Evolutionary conservation across 140 eudicot genomes (phyloP).

Genomic region (Senecio squalidus): DNA sequence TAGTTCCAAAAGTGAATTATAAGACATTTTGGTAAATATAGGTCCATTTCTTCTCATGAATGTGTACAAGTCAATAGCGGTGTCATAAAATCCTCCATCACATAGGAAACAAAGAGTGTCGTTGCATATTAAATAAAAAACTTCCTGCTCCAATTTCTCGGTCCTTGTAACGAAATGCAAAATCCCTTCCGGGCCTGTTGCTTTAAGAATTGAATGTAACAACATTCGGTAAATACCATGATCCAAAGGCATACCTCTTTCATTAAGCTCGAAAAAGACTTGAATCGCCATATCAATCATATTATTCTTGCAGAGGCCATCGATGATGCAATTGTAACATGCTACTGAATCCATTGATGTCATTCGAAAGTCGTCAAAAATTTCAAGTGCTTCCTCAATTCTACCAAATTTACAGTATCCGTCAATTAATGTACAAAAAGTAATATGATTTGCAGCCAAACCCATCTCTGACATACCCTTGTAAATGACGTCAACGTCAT

Average conservation of each 20-base stretch:
- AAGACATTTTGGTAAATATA: constrained; percentile 21
- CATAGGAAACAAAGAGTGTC: constrained; percentile 49
- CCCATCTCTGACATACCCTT: constrained; percentile 47
- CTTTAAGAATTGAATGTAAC: constrained; percentile 27
- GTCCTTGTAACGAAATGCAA: constrained; percentile 23
- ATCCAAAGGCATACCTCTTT: constrained; percentile 44
- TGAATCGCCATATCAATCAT: constrained; percentile 63
- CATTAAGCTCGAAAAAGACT: constrained; percentile 49
- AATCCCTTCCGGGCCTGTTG: constrained; percentile 45
- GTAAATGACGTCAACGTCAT: constrained; percentile 43
- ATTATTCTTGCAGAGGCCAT: constrained; percentile 48
- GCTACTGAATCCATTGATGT: constrained; percentile 44
- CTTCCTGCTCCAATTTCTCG: constrained; percentile 23
- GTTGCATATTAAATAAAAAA: constrained; percentile 34
- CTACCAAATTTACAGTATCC: constrained; percentile 64
- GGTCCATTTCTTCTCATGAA: constrained; percentile 44
- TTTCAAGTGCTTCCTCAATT: constrained; percentile 66
- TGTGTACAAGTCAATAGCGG: constrained; percentile 30
- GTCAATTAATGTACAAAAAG: constrained; percentile 56
- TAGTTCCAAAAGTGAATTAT: constrained; percentile 34
- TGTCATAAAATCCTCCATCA: constrained; percentile 38
- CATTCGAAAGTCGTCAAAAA: constrained; percentile 55
- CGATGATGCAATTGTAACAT: constrained; percentile 51
- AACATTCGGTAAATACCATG: constrained; percentile 27
- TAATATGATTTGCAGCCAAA: constrained; percentile 44